Evolutionary conservation across 768 basidiomycete species (phyloP).

Genomic region (Lactifluus pinguis): DNA sequence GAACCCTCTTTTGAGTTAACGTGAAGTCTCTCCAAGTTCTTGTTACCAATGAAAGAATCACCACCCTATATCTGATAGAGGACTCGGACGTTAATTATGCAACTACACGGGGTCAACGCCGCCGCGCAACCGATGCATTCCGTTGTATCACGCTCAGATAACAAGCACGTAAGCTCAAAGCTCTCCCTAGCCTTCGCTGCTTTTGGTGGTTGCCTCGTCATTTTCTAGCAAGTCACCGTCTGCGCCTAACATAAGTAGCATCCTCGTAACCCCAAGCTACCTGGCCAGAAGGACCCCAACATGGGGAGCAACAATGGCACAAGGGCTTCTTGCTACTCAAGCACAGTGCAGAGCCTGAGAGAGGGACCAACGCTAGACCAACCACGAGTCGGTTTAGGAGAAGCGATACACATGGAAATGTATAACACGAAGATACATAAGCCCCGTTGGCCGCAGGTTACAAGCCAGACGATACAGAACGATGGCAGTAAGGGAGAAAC

Average conservation of each 20-base stretch:
- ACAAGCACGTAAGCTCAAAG: constrained; percentile 11
- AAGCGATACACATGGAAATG: background rate
- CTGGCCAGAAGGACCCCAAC: background rate
- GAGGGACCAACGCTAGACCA: background rate
- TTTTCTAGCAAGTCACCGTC: background rate
- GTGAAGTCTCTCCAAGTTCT: background rate
- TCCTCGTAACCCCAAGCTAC: constrained; percentile 1
- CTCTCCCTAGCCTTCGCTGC: background rate
- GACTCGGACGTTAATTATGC: background rate
- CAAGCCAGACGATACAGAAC: background rate
- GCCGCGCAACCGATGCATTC: background rate
- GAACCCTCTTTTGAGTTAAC: too few relatives aligned
- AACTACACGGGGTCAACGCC: background rate
- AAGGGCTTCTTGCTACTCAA: background rate
- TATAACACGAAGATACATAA: background rate
- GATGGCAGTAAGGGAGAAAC: background rate
- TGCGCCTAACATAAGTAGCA: background rate
- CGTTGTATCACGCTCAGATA: background rate
- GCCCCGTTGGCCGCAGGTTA: background rate
- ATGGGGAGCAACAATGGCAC: background rate
- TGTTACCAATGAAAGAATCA: background rate
- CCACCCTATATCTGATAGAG: background rate
- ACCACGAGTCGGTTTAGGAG: background rate
- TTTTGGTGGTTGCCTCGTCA: background rate
- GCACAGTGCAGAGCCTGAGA: constrained; percentile 4